A percentile compares a stretch with the other conserved stretches of the same genome.
phyloP scores from a whole-genome alignment of 2,329 filamentous ascomycete genomes.

The Sporothrix euskadiensis region DNA sequence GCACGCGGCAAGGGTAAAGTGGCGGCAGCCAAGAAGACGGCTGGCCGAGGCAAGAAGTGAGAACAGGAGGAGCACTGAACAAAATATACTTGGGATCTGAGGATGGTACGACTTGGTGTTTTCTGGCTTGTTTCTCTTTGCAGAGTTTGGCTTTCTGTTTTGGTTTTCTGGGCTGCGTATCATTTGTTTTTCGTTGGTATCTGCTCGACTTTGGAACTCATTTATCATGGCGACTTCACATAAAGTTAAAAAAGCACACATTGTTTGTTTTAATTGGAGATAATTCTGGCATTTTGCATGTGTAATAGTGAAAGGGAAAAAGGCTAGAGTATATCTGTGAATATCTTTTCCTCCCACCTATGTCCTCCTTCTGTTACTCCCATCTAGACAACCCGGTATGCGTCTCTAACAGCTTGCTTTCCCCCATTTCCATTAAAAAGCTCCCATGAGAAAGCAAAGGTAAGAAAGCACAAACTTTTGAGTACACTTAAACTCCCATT shows the following conservation, averaged over 20 bases:
- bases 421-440: neutral
- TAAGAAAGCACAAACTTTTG: neutral
- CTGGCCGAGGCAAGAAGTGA: slow-evolving; percentile 46
- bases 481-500: neutral
- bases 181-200: neutral
- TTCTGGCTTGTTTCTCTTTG: neutral
- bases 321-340: neutral
- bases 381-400: neutral
- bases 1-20: slow-evolving; percentile 52
- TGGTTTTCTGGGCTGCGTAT: neutral
- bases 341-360: neutral
- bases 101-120: neutral
- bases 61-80: neutral
- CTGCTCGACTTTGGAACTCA: neutral
- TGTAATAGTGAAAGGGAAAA: neutral
- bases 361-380: neutral
- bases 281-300: neutral
- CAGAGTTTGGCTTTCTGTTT: neutral
- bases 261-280: neutral
- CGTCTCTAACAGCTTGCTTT: neutral
- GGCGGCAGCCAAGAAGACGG: slow-evolving; percentile 45
- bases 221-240: neutral
- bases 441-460: neutral
- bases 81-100: neutral
- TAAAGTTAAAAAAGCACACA: neutral